Conservation (phyloP, 2,329 filamentous ascomycete genomes). For the Diaporthe helianthi region DNA sequence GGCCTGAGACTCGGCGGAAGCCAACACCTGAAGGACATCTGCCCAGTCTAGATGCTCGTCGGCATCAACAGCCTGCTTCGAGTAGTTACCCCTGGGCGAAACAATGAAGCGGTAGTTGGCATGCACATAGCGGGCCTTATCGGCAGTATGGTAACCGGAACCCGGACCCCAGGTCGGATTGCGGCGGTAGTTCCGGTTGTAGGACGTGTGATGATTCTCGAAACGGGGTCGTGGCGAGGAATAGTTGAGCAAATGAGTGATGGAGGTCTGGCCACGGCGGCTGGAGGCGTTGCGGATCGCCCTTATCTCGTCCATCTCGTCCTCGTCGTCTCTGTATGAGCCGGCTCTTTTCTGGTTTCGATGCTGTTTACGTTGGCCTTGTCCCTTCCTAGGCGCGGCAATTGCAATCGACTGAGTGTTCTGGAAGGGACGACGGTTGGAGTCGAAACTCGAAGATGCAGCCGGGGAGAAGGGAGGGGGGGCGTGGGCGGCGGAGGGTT, state of each 20-base stretch:
- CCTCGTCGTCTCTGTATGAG: constrained; percentile 70
- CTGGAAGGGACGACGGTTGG: constrained; percentile 55
- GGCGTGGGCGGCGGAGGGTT: constrained; percentile 51
- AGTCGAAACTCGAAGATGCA: constrained; percentile 57
- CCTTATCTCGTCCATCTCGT: constrained; percentile 82
- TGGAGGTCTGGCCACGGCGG: constrained; percentile 92
- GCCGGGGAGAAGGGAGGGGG: constrained; percentile 50
- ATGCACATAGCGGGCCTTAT: constrained; percentile 91
- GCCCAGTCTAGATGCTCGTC: constrained; percentile 92
- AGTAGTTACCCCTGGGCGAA: constrained; percentile 80
- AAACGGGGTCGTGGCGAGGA: constrained; percentile 76
- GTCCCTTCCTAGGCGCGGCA: constrained; percentile 73
- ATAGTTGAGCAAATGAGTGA: constrained; percentile 96
- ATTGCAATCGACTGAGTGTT: constrained; percentile 44
- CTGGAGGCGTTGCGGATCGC: constrained; percentile 64
- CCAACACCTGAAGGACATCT: constrained; percentile 88
- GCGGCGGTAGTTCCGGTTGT: constrained; percentile 67
- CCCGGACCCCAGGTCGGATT: constrained; percentile 84
- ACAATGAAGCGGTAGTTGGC: constrained; percentile 98
- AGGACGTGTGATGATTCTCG: constrained; percentile 58
- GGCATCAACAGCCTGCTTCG: constrained; percentile 80
- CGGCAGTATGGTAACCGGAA: constrained; percentile 86
- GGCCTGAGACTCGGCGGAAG: constrained; percentile 85
- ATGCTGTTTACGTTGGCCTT: constrained; percentile 81
- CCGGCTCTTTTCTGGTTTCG: constrained; percentile 79